These are phyloP conservation scores for Cyclostephanos invisitatus DNA, from an alignment of 108 stramenopile species.

Conservation along the genomic window DNA sequence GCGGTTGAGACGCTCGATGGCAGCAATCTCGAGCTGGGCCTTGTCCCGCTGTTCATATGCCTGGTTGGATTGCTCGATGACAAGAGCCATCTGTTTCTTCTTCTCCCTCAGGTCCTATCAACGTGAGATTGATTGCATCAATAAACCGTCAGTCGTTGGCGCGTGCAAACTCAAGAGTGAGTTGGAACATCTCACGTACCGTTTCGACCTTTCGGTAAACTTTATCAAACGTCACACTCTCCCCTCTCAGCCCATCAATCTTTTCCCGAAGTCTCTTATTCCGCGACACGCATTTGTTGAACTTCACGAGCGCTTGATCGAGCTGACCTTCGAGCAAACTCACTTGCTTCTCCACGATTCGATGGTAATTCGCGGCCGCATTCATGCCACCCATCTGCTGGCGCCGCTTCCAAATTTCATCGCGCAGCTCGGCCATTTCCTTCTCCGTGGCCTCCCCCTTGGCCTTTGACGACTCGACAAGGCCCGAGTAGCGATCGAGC, in stretches of 20 bases:
- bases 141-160: not conserved
- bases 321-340: slow-evolving; percentile 80
- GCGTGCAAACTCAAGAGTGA: not conserved
- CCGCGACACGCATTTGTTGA: slow-evolving; percentile 76
- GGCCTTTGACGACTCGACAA: slow-evolving; percentile 56
- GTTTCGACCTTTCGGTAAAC: slow-evolving; percentile 82
- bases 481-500: slow-evolving; percentile 51
- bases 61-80: slow-evolving; percentile 83
- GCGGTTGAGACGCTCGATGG: slow-evolving; percentile 79
- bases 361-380: slow-evolving; percentile 62
- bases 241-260: slow-evolving; percentile 83
- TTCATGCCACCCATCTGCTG: slow-evolving; percentile 84
- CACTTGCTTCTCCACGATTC: slow-evolving; percentile 79
- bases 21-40: slow-evolving; percentile 82
- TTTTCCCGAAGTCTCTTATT: slow-evolving; percentile 80
- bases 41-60: slow-evolving; percentile 89
- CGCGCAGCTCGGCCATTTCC: slow-evolving; percentile 51
- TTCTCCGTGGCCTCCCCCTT: slow-evolving; percentile 62
- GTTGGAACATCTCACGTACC: slow-evolving; percentile 19
- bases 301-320: slow-evolving; percentile 88
- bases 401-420: slow-evolving; percentile 74
- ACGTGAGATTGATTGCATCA: not conserved
- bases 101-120: slow-evolving; percentile 71
- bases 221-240: slow-evolving; percentile 83
- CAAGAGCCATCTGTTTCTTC: slow-evolving; percentile 81